A percentile compares a stretch with the other conserved stretches of the same genome.
Conservation (phyloP, 2,329 filamentous ascomycete genomes). For the Orbilia brochopaga region DNA sequence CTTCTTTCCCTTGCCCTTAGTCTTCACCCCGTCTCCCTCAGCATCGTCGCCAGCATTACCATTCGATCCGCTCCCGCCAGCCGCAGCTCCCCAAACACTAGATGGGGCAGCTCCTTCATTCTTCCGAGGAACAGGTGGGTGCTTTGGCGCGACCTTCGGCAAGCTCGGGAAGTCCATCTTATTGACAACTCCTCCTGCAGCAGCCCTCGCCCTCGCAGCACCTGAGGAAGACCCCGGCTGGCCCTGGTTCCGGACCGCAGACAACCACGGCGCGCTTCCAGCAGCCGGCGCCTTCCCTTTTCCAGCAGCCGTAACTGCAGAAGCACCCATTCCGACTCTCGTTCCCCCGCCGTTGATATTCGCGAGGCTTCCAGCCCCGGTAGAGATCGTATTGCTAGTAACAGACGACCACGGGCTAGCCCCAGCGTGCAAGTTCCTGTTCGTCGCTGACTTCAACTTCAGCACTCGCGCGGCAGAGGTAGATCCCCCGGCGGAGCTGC, state of each 20-base stretch:
- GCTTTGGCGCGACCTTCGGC: slow-evolving; percentile 43
- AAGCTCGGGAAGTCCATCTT: slow-evolving; percentile 60
- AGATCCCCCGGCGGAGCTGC: slow-evolving; percentile 59
- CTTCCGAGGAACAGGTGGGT: slow-evolving; percentile 51
- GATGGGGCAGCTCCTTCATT: slow-evolving; percentile 48
- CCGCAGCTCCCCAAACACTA: slow-evolving; percentile 54
- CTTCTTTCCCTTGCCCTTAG: slow-evolving; percentile 58
- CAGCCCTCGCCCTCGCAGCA: slow-evolving; percentile 56
- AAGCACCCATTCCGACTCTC: slow-evolving; percentile 14
- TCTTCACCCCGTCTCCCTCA: slow-evolving; percentile 51
- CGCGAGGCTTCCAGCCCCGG: slow-evolving; percentile 55
- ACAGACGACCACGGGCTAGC: slow-evolving; percentile 66
- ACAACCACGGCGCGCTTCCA: slow-evolving; percentile 51
- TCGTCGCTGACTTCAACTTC: slow-evolving; percentile 72
- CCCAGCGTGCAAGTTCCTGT: slow-evolving; percentile 67
- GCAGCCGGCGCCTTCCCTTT: slow-evolving; percentile 51
- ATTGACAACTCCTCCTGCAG: slow-evolving; percentile 54
- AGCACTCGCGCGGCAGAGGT: slow-evolving; percentile 67
- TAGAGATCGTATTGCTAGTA: slow-evolving; percentile 58
- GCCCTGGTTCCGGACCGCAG: slow-evolving; percentile 59
- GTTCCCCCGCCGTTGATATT: slow-evolving; percentile 22
- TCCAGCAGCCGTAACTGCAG: slow-evolving; percentile 48
- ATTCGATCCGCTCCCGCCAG: slow-evolving; percentile 40
- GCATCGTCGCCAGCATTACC: slow-evolving; percentile 52
- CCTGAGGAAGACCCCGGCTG: slow-evolving; percentile 69